Conservation (phyloP, 441 rosid species). For the Metrosideros polymorpha region DNA sequence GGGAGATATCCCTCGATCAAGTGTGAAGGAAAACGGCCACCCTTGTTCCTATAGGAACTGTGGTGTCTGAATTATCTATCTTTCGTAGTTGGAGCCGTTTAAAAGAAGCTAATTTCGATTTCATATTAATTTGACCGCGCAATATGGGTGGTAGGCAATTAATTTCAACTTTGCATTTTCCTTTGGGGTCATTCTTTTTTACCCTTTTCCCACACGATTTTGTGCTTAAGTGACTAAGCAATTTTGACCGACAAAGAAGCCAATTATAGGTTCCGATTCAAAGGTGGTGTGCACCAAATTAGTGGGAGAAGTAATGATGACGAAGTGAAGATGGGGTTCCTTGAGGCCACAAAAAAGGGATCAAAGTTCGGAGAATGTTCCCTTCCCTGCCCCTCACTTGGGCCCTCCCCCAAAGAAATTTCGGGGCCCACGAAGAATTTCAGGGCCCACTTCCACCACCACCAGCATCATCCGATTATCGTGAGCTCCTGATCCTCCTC, state of each 20-base stretch:
- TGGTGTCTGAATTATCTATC: background rate
- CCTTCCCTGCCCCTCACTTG: conserved; percentile 31
- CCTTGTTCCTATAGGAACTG: background rate
- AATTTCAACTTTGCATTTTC: no score
- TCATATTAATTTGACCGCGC: fast-evolving
- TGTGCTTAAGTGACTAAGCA: conserved; percentile 17
- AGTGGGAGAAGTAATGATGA: conserved; percentile 74
- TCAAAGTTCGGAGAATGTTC: conserved; percentile 44
- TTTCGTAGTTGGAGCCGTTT: fast-evolving
- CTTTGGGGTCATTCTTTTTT: background rate
- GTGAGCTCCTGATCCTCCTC: background rate
- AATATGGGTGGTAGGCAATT: background rate
- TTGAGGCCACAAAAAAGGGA: conserved; percentile 19
- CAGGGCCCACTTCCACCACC: background rate
- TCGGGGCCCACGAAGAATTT: background rate
- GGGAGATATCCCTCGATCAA: fast-evolving
- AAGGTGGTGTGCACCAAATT: conserved; percentile 18
- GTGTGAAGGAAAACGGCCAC: background rate
- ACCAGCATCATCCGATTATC: background rate
- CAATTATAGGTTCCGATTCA: background rate
- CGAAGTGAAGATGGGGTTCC: conserved; percentile 23
- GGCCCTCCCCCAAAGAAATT: conserved; percentile 16
- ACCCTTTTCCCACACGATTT: background rate
- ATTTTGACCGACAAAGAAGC: conserved; percentile 17
- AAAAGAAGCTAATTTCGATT: background rate